Evolutionary conservation across 805 yeast species (phyloP), one percentile per base, ranked within the genome.

Genomic region (Kazachstania bromeliacearum): DNA sequence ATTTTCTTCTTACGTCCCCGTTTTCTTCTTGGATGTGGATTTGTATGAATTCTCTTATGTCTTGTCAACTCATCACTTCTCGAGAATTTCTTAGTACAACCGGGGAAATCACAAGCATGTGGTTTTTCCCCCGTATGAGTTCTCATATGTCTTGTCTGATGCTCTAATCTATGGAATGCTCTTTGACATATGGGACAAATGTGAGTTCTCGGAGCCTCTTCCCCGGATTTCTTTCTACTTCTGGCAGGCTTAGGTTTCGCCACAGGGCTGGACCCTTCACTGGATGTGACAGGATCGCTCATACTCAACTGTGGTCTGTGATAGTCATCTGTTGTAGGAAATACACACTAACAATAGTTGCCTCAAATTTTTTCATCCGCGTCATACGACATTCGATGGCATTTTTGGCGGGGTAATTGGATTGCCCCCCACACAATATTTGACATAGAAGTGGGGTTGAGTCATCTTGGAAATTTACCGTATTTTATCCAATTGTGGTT

Each of bases 91-190:
- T 80, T 80, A 38, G 67, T 63, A 55, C 89, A 80, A 0, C 82
- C 82, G 0, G 81, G 80, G 45, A 68, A 80, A 19, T 75, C 70
- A 58, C 88, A 80, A n/a, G 70, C 71, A 55, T 80, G 87, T 3
- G 89, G 89, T 53, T 77, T 79, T 50, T 81, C 88, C 18, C 89
- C 89, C 0, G 89, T 80, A 50, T 80, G 89, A 9, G 87, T 80
- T 50, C 88, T 64, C 40, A 80, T 77, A 49, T 80, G 89, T 49
- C 89, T 68, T 7, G 87, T 79, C 51, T 79, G 85, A 57, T 80
- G 89, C 50, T 80, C 89, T 29, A 80, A 56, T 39, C 89, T 64
- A 51, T 79, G 85, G 53, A 80, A 80, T 0, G 84, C 85, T 56
- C 80, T 76, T 27, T 73, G 73, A 53, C 89, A 80, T 51, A 78